Evolutionary conservation across 2,329 filamentous ascomycete genomes (phyloP), one percentile per base, ranked within the genome.

Genomic region (Colletotrichum sp.): DNA sequence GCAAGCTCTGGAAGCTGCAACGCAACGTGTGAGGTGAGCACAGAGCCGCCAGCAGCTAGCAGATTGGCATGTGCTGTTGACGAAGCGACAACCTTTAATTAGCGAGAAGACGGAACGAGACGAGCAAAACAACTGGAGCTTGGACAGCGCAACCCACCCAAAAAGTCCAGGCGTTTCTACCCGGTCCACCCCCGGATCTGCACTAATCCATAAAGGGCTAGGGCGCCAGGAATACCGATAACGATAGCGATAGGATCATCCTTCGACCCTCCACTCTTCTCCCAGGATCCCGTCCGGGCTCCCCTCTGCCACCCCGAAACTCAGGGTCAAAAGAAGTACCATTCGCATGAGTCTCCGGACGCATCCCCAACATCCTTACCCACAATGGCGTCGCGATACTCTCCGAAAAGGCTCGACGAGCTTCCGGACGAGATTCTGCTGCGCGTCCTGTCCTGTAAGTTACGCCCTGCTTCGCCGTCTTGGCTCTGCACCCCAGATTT

Each of bases 391-490:
- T 70, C 65, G 65, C 78, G 36, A 59, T 12, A 21, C 16, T 24
- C 59, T 59, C 33, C 27, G 29, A 72, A 76, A 70, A 76, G 69
- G 65, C 79, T 91, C 81, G 86, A 90, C 76, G 86, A 85, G 78
- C 88, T 93, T 76, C 92, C 92, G 51, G 87, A 90, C 81, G 92
- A 93, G 84, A 89, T 93, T 75, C 80, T 93, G 71, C 85, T 91
- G 75, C 89, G 92, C 67, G 68, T 59, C 75, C 65, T 67, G 57
- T 55, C 63, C 34, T 74, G 72, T 74, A 59, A 74, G 72, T 61
- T 76, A 16, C 27, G 16, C 38, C 55, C 65, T 51, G 43, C n/a
- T 51, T 57, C 74, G 29, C 43, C 18, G 54, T 67, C 38, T 70
- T 36, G 58, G 59, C 65, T 51, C 47, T 24, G 51, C 27, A 36